Percentiles rank a stretch among this genome's conserved stretches.
Conservation (phyloP, 2,329 filamentous ascomycete species). For the Pseudovirgaria hyperparasitica region DNA sequence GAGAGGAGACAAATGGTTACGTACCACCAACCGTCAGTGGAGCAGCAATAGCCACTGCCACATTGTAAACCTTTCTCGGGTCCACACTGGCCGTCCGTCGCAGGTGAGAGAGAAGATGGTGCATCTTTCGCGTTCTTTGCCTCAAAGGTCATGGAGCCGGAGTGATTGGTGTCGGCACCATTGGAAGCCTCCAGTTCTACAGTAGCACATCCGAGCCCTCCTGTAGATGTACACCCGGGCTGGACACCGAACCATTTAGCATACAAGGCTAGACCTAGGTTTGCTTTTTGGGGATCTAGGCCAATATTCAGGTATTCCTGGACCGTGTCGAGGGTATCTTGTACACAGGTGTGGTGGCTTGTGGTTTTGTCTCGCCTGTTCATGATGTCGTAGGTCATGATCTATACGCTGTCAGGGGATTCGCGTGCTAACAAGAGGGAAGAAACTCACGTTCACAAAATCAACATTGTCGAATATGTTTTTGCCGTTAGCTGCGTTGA, state of each 20-base stretch:
- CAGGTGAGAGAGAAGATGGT: no score
- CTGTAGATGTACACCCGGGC: constrained; percentile 29
- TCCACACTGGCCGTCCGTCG: no score
- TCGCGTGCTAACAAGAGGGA: no score
- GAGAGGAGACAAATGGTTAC: no score
- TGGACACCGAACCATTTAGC: constrained; percentile 51
- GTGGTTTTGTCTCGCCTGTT: constrained; percentile 54
- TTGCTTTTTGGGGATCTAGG: constrained; percentile 42
- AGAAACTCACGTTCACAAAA: constrained; percentile 56
- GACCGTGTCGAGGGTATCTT: constrained; percentile 41
- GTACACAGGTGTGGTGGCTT: constrained; percentile 52
- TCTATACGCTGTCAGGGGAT: no score
- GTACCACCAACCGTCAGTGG: no score
- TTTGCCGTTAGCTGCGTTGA: constrained; percentile 42
- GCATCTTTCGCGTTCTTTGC: constrained; percentile 14
- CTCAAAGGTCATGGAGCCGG: constrained; percentile 44
- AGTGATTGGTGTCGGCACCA: constrained; percentile 46
- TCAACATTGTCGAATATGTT: constrained; percentile 48
- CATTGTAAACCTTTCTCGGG: constrained; percentile 16
- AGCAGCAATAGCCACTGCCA: constrained; percentile 11
- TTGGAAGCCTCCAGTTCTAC: constrained; percentile 46
- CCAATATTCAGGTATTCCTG: constrained; percentile 49
- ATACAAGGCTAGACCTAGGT: constrained; percentile 57
- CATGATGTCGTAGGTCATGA: constrained; percentile 64
- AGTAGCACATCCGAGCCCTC: constrained; percentile 46